Percentiles rank a stretch among this genome's conserved stretches.
These are phyloP conservation scores for Penicillium psychrofluorescens DNA, from an alignment of 495 filamentous ascomycete genomes.

Conservation along the genomic window DNA sequence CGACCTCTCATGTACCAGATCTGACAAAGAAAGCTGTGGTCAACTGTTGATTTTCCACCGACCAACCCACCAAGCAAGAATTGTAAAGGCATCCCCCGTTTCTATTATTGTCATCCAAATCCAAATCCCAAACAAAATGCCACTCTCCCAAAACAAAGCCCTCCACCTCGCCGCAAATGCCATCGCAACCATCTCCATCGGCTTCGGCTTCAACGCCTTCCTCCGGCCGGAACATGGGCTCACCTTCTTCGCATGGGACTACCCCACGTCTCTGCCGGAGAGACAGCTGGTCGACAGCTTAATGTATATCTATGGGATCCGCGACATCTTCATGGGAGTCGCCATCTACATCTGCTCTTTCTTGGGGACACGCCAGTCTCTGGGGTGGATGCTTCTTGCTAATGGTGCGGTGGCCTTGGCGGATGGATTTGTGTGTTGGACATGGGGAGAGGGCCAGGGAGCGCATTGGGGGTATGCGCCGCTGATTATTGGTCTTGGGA, in stretches of 20 bases:
- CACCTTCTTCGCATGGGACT: slow-evolving; percentile 37
- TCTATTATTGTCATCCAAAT: no score
- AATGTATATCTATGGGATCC: slow-evolving; percentile 41
- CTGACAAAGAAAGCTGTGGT: no score
- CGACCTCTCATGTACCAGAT: no score
- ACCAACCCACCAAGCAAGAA: no score
- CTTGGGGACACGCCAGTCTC: slow-evolving; percentile 30
- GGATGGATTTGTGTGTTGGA: slow-evolving; percentile 40
- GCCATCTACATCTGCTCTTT: slow-evolving; percentile 32
- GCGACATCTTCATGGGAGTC: slow-evolving; percentile 48
- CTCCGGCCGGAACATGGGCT: slow-evolving; percentile 36
- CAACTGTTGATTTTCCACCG: no score
- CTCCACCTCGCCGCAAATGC: slow-evolving; percentile 18
- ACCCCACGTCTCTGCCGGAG: slow-evolving; percentile 21
- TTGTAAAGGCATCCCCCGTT: no score
- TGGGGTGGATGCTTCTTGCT: slow-evolving; percentile 40
- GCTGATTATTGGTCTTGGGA: slow-evolving; percentile 26
- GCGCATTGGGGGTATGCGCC: slow-evolving; percentile 52
- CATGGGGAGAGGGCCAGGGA: slow-evolving; percentile 39
- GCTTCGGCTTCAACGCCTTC: slow-evolving; percentile 43
- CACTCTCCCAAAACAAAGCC: slow-evolving; percentile 10
- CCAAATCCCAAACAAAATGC: background rate
- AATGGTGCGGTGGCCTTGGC: slow-evolving; percentile 33
- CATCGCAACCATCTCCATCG: slow-evolving; percentile 37
- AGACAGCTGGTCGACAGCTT: slow-evolving; percentile 30